A percentile compares a stretch with the other conserved stretches of the same genome.
These are phyloP conservation scores for Eimeria mitis DNA, from an alignment of 169 alveolate species.

Conservation along the genomic window DNA sequence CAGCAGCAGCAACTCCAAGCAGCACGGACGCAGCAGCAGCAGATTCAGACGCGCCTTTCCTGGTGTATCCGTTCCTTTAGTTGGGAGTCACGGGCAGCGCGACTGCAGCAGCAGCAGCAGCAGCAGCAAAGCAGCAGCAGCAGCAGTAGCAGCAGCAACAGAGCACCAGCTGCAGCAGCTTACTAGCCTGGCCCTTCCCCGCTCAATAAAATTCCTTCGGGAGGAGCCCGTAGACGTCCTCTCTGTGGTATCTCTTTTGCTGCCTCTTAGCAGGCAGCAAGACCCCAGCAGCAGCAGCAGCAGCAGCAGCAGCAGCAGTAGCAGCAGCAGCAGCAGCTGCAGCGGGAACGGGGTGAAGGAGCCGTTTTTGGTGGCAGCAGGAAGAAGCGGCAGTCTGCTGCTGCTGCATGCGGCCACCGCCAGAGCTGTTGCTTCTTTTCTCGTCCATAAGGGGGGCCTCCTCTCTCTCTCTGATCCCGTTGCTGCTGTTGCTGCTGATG, in stretches of 20 bases:
- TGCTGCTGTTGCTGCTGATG: constrained; percentile 57
- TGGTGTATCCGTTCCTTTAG: background rate
- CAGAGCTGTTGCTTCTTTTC: background rate
- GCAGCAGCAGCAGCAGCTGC: background rate
- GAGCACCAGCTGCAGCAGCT: constrained; percentile 19
- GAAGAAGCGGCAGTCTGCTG: constrained; percentile 63
- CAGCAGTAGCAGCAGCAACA: background rate
- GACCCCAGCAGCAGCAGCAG: background rate
- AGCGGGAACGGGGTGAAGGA: background rate
- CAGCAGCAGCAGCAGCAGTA: constrained; percentile 27
- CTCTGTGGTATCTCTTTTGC: background rate
- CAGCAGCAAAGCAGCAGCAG: constrained; percentile 17
- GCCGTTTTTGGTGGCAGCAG: constrained; percentile 48
- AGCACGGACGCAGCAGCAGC: constrained; percentile 23
- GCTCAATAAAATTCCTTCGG: background rate
- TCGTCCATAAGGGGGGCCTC: constrained; percentile 7
- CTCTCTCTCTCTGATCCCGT: background rate
- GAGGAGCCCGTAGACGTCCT: constrained; percentile 40
- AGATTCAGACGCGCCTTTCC: constrained; percentile 7
- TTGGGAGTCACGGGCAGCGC: background rate
- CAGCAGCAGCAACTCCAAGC: constrained; percentile 12
- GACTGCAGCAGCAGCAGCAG: constrained; percentile 3
- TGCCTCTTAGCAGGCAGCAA: background rate
- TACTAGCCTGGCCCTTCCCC: background rate
- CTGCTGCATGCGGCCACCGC: constrained; percentile 46